Base-by-base conservation (phyloP, 2,329 filamentous ascomycete species). In the Epichloe sp. region DNA sequence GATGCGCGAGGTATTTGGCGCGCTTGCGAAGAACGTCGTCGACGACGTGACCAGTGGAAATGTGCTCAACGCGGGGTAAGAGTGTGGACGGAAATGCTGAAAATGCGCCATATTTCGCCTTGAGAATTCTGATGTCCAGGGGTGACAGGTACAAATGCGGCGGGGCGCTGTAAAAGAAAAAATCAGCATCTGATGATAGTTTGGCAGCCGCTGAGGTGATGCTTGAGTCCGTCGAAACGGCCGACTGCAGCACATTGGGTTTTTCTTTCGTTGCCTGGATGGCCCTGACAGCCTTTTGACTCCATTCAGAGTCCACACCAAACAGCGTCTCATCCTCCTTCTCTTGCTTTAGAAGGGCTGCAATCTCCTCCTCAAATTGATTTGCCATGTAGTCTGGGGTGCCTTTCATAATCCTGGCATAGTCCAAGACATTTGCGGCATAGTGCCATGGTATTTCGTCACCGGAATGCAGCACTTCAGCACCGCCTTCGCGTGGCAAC, bases 401-500 rank as follows among this genome's bases (percentile, higher is more conserved):
- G 6, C 90, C 93, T 64, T 91, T 95, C 87, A 98, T 95, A 51
- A 97, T 85, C 40, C 90, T 82, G 15, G 90, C 88, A 66, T 96
- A 98, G 64, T 98, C 93, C 63, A 94, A 78, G 37, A 95, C 89
- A 60, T 95, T 94, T 10, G 88, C 89, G 5, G 88, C 88, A 68
- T 93, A 89, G 65, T 94, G 88, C 93, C 93, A 98, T 0, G 93
- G 93, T 37, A 97, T 80, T 60, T 90, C 85, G 48, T 91, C 82
- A 8, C 79, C 79, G 19, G 79, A 76, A 34, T 77, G 77, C 31
- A 88, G 72, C 3, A 80, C 75, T 57, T 93, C 86, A 3, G 81
- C 80, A 4, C 77, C 77, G 3, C 85, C 83, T 64, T 96, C 91
- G 56, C 85, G 79, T 11, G 93, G 93, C 57, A 98, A 74, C 3